A percentile compares a stretch with the other conserved stretches of the same genome.
phyloP scores from a whole-genome alignment of 345 rosid species.

The Salix udensis region DNA sequence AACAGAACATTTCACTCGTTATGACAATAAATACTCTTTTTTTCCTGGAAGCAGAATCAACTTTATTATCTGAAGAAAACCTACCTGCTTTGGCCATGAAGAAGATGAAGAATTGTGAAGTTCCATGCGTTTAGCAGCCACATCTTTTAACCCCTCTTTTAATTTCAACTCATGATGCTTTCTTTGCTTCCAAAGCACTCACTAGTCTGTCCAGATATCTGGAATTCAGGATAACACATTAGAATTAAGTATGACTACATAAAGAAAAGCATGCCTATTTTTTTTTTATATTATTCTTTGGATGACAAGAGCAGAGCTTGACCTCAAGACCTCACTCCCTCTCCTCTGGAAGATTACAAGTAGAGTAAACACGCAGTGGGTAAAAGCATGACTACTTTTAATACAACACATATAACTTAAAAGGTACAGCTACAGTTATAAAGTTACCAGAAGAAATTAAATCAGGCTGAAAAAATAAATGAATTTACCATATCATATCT shows the following conservation, averaged over 20 bases:
- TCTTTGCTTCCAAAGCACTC: constrained; percentile 75
- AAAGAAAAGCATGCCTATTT: neutral
- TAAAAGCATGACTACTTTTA: neutral
- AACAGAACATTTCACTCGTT: neutral
- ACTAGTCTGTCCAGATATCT: constrained; percentile 91
- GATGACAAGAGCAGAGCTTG: no score
- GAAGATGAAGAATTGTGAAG: constrained; percentile 84
- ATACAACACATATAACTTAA: neutral
- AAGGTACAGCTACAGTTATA: neutral
- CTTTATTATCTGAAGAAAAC: neutral
- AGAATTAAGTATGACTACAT: neutral
- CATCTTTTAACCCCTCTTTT: constrained; percentile 74
- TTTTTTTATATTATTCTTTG: no score
- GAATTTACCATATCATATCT: no score
- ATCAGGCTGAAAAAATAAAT: neutral
- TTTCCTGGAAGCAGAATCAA: neutral
- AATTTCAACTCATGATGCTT: constrained; percentile 75
- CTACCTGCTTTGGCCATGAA: constrained; percentile 92
- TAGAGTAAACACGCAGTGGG: no score
- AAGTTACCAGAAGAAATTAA: neutral
- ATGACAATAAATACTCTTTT: neutral
- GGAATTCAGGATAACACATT: constrained; percentile 20
- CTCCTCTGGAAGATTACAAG: no score
- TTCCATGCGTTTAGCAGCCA: constrained; percentile 79
- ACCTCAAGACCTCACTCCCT: no score